A percentile compares a stretch with the other conserved stretches of the same genome.
Evolutionary conservation across 2,329 filamentous ascomycete genomes (phyloP).

Genomic region (Nannizzia gypsea): DNA sequence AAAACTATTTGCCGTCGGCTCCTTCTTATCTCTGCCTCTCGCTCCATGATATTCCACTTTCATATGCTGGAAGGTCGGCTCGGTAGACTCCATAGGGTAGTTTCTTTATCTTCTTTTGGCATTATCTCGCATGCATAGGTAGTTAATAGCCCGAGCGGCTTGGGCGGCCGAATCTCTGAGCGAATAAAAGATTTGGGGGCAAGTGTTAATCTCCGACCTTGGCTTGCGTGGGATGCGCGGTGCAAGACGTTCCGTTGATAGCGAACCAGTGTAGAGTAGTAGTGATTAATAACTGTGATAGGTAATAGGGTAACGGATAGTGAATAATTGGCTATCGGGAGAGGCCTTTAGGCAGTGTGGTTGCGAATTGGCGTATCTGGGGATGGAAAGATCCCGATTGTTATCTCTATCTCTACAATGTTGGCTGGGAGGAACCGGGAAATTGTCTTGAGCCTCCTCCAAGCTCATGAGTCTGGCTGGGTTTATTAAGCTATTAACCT

Average conservation of each 20-base stretch:
- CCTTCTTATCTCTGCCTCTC: not conserved
- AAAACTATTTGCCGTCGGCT: not conserved
- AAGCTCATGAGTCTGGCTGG: not conserved
- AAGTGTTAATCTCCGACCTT: not conserved
- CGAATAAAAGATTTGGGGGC: not conserved
- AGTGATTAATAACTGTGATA: not conserved
- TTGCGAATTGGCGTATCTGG: not conserved
- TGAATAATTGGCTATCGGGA: not conserved
- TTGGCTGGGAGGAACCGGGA: not conserved
- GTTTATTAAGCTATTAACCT: not conserved
- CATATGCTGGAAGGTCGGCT: not conserved
- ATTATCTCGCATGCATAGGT: not conserved
- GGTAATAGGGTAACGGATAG: not conserved
- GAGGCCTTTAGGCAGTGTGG: not conserved
- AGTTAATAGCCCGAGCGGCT: not conserved
- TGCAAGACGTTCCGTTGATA: not conserved
- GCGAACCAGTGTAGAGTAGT: not conserved
- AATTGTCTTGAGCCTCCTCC: conserved; percentile 1
- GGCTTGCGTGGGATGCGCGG: not conserved
- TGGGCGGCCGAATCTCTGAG: not conserved
- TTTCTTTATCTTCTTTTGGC: not conserved
- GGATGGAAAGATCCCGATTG: not conserved
- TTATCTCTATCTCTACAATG: not conserved
- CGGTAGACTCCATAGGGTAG: not conserved
- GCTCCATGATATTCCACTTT: not conserved